Evolutionary conservation across 176 grass and related monocot species (phyloP), one percentile per base, ranked within the genome.

Genomic region (Raddia distichophylla): DNA sequence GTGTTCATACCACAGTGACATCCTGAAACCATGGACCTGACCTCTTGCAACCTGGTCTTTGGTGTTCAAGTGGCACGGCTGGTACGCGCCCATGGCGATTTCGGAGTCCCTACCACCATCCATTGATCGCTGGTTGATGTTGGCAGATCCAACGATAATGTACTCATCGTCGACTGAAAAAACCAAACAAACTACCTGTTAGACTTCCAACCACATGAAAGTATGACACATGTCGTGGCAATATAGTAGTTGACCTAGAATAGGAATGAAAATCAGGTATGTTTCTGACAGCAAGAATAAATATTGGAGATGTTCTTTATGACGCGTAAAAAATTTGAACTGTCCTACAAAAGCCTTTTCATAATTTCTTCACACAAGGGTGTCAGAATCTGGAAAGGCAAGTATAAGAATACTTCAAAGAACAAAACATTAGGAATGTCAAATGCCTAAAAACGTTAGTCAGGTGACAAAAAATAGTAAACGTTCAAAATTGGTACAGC

Each of bases 111-210:
- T 91, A 13, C 85, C 86, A n/a, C 95, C 92, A 0, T 98, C 92
- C 95, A 98, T 98, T 0, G 95, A 98, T 12, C 95, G 84, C 70
- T 98, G 92, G 70, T 98, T 98, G 84, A 98, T 98, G 81, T 98
- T 94, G 53, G 92, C 90, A 0, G 95, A 98, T 64, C 95, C 95
- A 0, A 91, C 88, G 12, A 98, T 94, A 34, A 98, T 98, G 81
- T 98, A 98, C 54, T 98, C 95, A 0, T 94, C 95, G 5, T 98
- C 95, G 10, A 98, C 95, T 93, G 75, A 59, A 82, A 87, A 90
- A 73, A 86, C 10, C 67, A 11, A 27, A 48, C 5, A 78, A 59
- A 64, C 3, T 62, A 70, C 16, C 35, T 86, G 69, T 79, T 45
- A 50, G 10, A 65, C 1, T 2, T 69, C 53, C 11, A 85, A 58